Conservation (phyloP, 2,329 filamentous ascomycete species). For the Aspergillus sp. region DNA sequence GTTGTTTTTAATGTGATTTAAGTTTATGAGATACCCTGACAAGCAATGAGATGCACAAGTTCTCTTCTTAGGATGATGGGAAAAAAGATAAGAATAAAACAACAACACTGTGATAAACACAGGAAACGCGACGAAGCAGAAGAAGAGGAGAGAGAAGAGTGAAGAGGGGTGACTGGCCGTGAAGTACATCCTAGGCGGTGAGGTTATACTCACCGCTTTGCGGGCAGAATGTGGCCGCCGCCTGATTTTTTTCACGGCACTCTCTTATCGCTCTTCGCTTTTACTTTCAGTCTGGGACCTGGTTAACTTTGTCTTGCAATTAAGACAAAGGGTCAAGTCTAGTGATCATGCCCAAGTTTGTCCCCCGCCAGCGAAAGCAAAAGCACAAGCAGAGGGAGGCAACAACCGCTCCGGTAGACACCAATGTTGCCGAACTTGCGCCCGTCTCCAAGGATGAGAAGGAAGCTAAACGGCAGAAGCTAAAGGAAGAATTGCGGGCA, state of each 20-base stretch:
- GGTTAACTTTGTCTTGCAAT: conserved; percentile 15
- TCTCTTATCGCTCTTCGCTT: conserved; percentile 10
- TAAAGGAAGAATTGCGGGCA: conserved; percentile 58
- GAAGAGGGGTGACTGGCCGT: not conserved
- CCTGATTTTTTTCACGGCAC: conserved; percentile 23
- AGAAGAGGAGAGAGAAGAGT: not conserved
- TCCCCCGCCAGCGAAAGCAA: conserved; percentile 62
- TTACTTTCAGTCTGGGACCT: conserved; percentile 6
- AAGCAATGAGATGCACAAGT: not conserved
- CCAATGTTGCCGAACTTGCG: conserved; percentile 45
- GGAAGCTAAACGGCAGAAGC: conserved; percentile 53
- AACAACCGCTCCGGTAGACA: conserved; percentile 45
- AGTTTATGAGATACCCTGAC: not conserved
- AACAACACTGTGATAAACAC: not conserved
- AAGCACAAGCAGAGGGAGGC: conserved; percentile 44
- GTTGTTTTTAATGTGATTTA: not conserved
- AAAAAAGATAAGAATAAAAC: no score
- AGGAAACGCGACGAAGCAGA: not conserved
- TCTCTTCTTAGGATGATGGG: not conserved
- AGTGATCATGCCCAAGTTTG: conserved; percentile 49
- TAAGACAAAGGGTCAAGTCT: conserved; percentile 12
- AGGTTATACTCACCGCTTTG: conserved; percentile 15
- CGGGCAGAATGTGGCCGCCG: conserved; percentile 30
- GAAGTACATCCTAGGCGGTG: conserved; percentile 22
- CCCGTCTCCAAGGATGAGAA: conserved; percentile 55